Evolutionary conservation across 495 filamentous ascomycete species (phyloP).

Genomic region (Filosporella fistucella): DNA sequence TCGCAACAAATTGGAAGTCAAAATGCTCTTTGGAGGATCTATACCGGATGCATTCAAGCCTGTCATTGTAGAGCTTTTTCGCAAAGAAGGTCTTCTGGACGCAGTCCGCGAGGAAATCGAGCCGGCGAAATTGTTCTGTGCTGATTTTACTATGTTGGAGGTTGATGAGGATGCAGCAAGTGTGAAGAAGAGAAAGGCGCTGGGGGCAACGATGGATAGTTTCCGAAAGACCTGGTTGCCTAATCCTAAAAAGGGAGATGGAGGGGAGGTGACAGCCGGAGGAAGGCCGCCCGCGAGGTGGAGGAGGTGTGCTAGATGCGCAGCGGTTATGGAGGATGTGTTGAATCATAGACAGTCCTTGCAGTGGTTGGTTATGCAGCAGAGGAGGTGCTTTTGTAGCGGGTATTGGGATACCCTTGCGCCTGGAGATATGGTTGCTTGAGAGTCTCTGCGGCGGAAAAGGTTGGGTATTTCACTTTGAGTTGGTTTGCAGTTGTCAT

Average conservation of each 20-base stretch:
- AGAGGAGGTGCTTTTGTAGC: conserved; percentile 47
- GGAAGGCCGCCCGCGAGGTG: conserved; percentile 28
- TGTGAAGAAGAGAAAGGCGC: conserved; percentile 4
- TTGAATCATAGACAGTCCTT: conserved; percentile 33
- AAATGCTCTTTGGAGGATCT: conserved; percentile 40
- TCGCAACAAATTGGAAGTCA: conserved; percentile 34
- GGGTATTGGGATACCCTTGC: conserved; percentile 41
- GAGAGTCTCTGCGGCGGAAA: not conserved
- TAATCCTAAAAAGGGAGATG: conserved; percentile 1
- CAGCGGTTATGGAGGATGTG: conserved; percentile 59
- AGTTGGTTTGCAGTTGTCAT: too few relatives aligned
- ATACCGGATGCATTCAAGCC: conserved; percentile 42
- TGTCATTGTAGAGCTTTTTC: conserved; percentile 43
- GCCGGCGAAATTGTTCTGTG: conserved; percentile 44
- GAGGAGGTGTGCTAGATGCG: conserved; percentile 58
- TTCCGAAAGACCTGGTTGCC: conserved; percentile 20
- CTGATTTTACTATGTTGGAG: conserved; percentile 43
- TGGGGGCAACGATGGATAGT: conserved; percentile 20
- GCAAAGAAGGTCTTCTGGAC: conserved; percentile 28
- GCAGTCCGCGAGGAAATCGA: conserved; percentile 36
- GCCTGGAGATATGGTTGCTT: conserved; percentile 19
- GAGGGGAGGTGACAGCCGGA: not conserved
- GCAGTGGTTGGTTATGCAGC: conserved; percentile 47
- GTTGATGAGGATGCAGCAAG: conserved; percentile 30
- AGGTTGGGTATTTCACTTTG: too few relatives aligned